Conservation (phyloP, 2,329 filamentous ascomycete species). For the Cladorrhinum sp. region DNA sequence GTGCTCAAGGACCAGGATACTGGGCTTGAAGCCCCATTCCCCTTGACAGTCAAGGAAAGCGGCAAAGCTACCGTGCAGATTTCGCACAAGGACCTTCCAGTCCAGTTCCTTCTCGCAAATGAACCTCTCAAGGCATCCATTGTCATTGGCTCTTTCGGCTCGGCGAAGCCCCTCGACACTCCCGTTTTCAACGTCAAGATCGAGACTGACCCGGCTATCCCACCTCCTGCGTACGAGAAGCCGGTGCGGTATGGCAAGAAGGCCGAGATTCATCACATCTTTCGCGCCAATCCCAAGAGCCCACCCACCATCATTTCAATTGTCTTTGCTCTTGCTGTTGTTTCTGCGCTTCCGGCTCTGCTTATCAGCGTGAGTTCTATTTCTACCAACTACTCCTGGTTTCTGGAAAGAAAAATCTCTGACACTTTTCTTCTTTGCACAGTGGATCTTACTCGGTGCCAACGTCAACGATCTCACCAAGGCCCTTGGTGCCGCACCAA, state of each 20-base stretch:
- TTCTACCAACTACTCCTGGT: not conserved
- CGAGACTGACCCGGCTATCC: conserved; percentile 58
- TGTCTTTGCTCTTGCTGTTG: conserved; percentile 70
- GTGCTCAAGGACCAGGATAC: conserved; percentile 70
- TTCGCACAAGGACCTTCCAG: conserved; percentile 81
- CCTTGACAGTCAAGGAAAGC: conserved; percentile 77
- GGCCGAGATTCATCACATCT: conserved; percentile 85
- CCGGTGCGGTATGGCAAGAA: conserved; percentile 81
- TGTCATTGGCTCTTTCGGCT: conserved; percentile 82
- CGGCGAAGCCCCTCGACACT: conserved; percentile 62
- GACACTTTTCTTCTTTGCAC: conserved; percentile 11
- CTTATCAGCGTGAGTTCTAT: conserved; percentile 62
- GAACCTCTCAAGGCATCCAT: conserved; percentile 75
- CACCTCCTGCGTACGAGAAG: conserved; percentile 59
- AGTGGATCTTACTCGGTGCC: conserved; percentile 81
- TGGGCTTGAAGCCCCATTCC: conserved; percentile 83
- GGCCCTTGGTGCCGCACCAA: conserved; percentile 71
- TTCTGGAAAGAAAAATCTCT: not conserved
- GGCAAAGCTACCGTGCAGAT: conserved; percentile 84
- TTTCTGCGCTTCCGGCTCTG: conserved; percentile 71
- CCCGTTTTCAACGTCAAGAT: conserved; percentile 72
- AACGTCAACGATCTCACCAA: conserved; percentile 76
- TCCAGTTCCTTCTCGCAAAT: conserved; percentile 69
- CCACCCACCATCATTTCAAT: conserved; percentile 77
- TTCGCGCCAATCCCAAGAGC: conserved; percentile 74